Base-by-base conservation (phyloP, 2,329 filamentous ascomycete species). In the Geoglossum cookeanum region DNA sequence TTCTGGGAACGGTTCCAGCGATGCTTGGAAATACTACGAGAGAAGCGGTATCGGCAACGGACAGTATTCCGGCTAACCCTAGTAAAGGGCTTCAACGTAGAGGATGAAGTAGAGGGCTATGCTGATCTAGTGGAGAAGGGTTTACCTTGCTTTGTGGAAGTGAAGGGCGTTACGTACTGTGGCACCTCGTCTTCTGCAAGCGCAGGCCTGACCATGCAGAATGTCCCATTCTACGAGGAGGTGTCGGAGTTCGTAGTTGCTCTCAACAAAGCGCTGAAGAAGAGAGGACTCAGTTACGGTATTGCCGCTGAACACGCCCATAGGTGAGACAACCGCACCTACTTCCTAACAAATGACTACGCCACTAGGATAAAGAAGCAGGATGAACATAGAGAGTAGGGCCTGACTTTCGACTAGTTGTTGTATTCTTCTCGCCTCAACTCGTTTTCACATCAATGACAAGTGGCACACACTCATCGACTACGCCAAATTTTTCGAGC, bases 81-180 rank as follows among this genome's bases (percentile, higher is more conserved):
- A 1, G 92, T 97, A 67, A 97, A 97, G 72, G 91, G 90, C 2
- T 97, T 98, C 78, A 97, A 98, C 68, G 81, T 97, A 61, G 91
- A 95, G 29, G 90, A 95, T 63, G 92, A 96, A 69, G 88, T 84
- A 4, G 79, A 84, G 62, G 91, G 91, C 3, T 97, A 98, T 66
- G 91, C 91, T 0, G 82, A 87, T 65, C 80, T 97, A 1, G 85
- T 97, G 17, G 86, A 90, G 66, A 81, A 83, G 62, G 90, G 85
- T 0, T 75, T 95, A 27, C 91, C 91, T 0, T 91, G 87, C 68
- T 95, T 97, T 66, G 81, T 97, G 54, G 91, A 97, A 73, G 79
- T 97, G 69, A 97, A 97, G 73, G 91, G 91, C 57, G 91, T 97
- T 42, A 97, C 91, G 0, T 97, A 92, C 72, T 97, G 92, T 70